Percentiles rank a stretch among this genome's conserved stretches.
These are phyloP conservation scores for Leishmania major DNA, from an alignment of 208 protist species.

Conservation along the genomic window DNA sequence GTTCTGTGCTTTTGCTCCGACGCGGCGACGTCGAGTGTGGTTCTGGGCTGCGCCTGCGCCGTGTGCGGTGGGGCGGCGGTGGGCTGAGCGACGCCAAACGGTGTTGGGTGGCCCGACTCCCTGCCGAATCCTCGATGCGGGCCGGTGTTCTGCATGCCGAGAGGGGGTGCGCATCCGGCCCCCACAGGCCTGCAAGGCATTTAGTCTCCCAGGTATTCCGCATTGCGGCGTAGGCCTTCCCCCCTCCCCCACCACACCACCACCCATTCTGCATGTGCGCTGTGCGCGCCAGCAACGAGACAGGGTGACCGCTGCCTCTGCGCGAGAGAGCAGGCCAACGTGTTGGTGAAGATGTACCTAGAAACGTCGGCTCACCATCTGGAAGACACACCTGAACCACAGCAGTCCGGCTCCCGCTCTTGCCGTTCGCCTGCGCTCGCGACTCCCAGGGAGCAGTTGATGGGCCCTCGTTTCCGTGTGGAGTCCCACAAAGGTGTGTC, in stretches of 20 bases:
- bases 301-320: neutral
- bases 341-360: neutral
- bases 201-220: neutral
- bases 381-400: neutral
- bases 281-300: too few relatives aligned
- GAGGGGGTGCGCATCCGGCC: neutral
- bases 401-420: neutral
- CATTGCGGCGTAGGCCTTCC: too few relatives aligned
- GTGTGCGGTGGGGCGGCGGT: neutral
- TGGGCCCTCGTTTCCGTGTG: neutral
- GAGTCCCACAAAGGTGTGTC: neutral
- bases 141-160: too few relatives aligned
- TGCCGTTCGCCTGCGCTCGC: too few relatives aligned
- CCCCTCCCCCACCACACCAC: too few relatives aligned
- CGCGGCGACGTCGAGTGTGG: neutral
- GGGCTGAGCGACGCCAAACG: neutral
- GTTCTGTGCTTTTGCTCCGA: neutral
- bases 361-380: neutral
- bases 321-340: too few relatives aligned
- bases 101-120: neutral
- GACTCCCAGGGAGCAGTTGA: too few relatives aligned
- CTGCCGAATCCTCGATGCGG: neutral
- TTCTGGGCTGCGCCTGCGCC: neutral
- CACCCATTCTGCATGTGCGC: too few relatives aligned
- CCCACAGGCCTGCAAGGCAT: neutral